These are phyloP conservation scores for Echinochloa phyllopogon DNA, from an alignment of 176 grass and related monocot genomes.

Conservation along the genomic window DNA sequence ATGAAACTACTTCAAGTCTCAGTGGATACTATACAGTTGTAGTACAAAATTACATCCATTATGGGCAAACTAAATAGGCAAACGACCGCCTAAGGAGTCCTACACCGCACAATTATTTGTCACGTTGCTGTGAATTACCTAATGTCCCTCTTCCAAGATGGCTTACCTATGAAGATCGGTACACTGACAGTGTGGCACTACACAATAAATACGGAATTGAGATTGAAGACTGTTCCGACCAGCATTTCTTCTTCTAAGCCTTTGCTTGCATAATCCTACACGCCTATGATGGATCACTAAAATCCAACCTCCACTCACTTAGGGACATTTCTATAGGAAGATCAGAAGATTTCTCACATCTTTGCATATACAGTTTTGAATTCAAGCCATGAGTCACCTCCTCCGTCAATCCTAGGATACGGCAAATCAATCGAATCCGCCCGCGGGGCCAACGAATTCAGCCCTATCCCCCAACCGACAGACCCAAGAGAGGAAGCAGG, in stretches of 20 bases:
- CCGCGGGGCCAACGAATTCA: not conserved
- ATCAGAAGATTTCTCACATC: not conserved
- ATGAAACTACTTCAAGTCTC: not conserved
- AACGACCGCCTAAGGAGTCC: not conserved
- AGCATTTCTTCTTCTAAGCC: not conserved
- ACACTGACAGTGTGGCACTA: not conserved
- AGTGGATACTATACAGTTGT: not conserved
- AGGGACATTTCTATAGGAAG: not conserved
- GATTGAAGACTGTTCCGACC: not conserved
- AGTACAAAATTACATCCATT: not conserved
- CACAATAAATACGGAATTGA: not conserved
- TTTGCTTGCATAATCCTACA: not conserved
- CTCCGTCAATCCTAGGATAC: not conserved
- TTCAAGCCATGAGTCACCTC: not conserved
- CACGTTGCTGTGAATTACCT: not conserved
- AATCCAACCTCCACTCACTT: not conserved
- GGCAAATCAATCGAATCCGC: not conserved
- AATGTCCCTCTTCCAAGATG: not conserved
- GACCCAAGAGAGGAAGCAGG: not conserved
- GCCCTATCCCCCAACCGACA: not conserved
- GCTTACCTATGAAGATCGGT: not conserved
- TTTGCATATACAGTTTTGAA: not conserved
- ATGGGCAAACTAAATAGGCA: not conserved
- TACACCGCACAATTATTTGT: slow-evolving; percentile 13
- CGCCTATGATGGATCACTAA: not conserved